These are phyloP conservation scores for Murraya paniculata DNA, from an alignment of 345 rosid genomes.

Conservation along the genomic window DNA sequence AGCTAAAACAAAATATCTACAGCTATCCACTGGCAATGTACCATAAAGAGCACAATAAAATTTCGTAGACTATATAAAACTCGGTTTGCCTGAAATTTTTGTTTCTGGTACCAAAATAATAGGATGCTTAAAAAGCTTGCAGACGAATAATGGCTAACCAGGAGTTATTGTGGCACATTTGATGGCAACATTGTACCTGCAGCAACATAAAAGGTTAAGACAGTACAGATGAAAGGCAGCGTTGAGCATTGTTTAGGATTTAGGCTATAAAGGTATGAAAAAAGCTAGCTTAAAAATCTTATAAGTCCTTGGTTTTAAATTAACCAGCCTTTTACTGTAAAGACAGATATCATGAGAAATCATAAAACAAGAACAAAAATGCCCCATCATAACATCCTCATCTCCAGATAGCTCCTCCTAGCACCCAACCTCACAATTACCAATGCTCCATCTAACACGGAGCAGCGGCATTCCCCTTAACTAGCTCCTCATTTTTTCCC, in stretches of 20 bases:
- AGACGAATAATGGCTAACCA: conserved; percentile 45
- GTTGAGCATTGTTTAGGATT: neutral
- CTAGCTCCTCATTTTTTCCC: neutral
- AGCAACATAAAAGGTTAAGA: conserved; percentile 14
- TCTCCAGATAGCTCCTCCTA: neutral
- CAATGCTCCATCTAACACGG: neutral
- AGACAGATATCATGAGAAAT: neutral
- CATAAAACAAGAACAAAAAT: neutral
- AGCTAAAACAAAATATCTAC: neutral
- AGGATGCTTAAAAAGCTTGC: neutral
- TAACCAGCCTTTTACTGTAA: neutral
- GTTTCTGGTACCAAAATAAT: neutral
- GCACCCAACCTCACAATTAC: neutral
- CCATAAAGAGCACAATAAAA: neutral
- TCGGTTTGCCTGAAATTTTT: neutral
- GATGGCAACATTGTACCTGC: conserved; percentile 92
- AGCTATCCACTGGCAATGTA: neutral
- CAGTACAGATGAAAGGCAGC: neutral
- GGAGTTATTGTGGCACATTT: conserved; percentile 99
- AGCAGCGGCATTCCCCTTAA: neutral
- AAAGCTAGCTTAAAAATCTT: neutral
- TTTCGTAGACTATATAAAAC: neutral
- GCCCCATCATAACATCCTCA: neutral
- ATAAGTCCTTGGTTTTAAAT: neutral
- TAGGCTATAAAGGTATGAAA: neutral